A percentile compares a stretch with the other conserved stretches of the same genome.
These are phyloP conservation scores for Liquidambar formosana DNA, from an alignment of 164 flowering plant genomes.

Conservation along the genomic window DNA sequence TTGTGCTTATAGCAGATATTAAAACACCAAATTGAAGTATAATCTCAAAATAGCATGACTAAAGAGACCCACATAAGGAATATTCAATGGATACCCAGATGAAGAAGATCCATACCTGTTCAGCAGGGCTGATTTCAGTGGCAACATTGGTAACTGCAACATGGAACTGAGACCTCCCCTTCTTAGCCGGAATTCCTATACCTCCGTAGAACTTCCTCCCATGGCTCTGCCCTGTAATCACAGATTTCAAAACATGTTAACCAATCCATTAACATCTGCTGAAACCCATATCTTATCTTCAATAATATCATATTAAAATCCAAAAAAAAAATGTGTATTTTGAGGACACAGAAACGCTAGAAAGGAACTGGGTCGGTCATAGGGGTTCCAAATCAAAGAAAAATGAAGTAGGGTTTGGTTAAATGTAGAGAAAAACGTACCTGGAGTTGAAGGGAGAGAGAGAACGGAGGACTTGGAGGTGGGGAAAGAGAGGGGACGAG, in stretches of 20 bases:
- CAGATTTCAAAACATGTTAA: background rate
- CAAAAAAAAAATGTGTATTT: background rate
- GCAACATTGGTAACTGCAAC: conserved; percentile 66
- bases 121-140: conserved; percentile 61
- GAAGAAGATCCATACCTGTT: conserved; percentile 41
- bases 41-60: background rate
- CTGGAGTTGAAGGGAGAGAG: conserved; percentile 29
- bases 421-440: conserved; percentile 20
- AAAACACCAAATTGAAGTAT: background rate
- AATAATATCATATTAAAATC: background rate
- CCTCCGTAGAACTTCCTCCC: conserved; percentile 58
- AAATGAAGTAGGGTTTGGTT: background rate
- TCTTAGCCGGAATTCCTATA: conserved; percentile 40
- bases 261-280: background rate
- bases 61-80: too few relatives aligned
- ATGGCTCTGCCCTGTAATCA: conserved; percentile 40
- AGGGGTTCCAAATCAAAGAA: background rate
- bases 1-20: background rate
- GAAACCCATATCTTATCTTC: background rate
- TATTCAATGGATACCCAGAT: background rate
- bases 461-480: conserved; percentile 30
- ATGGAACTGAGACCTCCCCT: conserved; percentile 51
- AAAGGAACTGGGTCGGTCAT: conserved; percentile 10
- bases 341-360: background rate
- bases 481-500: conserved; percentile 39